Evolutionary conservation across 2,329 filamentous ascomycete species (phyloP).

Genomic region (Ceratocystiopsis brevicomis): DNA sequence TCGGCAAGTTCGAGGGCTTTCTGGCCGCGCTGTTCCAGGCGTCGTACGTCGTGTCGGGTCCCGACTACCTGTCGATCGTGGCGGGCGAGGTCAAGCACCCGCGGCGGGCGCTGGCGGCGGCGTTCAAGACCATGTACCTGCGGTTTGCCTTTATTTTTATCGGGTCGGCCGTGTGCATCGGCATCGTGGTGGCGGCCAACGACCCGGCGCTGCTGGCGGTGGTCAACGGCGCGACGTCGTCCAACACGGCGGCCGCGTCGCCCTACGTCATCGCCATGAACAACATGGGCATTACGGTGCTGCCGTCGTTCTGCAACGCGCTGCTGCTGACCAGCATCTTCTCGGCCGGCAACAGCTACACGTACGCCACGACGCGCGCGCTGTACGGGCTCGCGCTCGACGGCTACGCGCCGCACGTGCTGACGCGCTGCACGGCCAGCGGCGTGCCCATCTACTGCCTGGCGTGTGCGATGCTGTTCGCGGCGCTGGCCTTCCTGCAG

Average conservation of each 20-base stretch:
- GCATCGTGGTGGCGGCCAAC: conserved; percentile 42
- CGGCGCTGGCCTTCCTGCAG: conserved; percentile 44
- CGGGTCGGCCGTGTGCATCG: conserved; percentile 42
- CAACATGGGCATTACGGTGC: conserved; percentile 29
- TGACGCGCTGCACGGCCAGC: conserved; percentile 32
- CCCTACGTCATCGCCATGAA: conserved; percentile 38
- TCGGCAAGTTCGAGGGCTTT: conserved; percentile 24
- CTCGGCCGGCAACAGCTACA: conserved; percentile 41
- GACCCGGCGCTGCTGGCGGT: conserved; percentile 34
- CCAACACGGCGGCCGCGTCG: conserved; percentile 30
- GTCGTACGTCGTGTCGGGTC: conserved; percentile 27
- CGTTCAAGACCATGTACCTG: conserved; percentile 49
- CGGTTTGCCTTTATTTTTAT: conserved; percentile 49
- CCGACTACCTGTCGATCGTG: conserved; percentile 37
- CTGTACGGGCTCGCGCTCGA: conserved; percentile 40
- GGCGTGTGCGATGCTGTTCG: conserved; percentile 35
- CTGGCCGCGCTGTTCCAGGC: conserved; percentile 21
- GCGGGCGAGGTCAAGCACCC: conserved; percentile 37
- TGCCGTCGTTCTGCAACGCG: conserved; percentile 43
- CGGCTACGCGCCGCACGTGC: conserved; percentile 31
- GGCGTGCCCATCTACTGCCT: conserved; percentile 49
- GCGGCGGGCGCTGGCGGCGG: conserved; percentile 37
- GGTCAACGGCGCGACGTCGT: conserved; percentile 26
- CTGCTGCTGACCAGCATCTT: conserved; percentile 40
- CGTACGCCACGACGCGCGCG: conserved; percentile 41